phyloP scores from a whole-genome alignment of 2,329 filamentous ascomycete species.

The Hymenoscyphus scutula region DNA sequence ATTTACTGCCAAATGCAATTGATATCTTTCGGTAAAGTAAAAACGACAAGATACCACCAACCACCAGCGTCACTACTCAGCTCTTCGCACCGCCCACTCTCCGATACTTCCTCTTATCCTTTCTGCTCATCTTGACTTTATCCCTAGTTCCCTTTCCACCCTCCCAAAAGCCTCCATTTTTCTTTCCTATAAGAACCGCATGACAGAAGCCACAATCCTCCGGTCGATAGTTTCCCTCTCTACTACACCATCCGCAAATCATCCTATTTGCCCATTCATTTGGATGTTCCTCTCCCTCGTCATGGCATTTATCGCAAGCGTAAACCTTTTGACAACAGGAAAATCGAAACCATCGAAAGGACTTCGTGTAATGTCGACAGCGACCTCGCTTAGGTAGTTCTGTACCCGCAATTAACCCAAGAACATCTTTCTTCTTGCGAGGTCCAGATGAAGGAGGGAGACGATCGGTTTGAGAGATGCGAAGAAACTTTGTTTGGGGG shows the following conservation, averaged over 20 bases:
- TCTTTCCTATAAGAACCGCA: slow-evolving; percentile 63
- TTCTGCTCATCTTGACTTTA: slow-evolving; percentile 67
- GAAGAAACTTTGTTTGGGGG: slow-evolving; percentile 74
- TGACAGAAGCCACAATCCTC: slow-evolving; percentile 76
- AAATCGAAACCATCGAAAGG: slow-evolving; percentile 64
- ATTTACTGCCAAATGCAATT: background rate
- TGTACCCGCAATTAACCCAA: slow-evolving; percentile 57
- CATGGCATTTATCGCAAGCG: slow-evolving; percentile 72
- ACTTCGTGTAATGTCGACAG: slow-evolving; percentile 57
- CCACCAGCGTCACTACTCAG: background rate
- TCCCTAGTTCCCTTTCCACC: slow-evolving; percentile 81
- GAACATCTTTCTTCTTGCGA: slow-evolving; percentile 49
- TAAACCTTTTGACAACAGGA: slow-evolving; percentile 59
- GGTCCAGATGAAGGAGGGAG: slow-evolving; percentile 41
- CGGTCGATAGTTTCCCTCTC: slow-evolving; percentile 76
- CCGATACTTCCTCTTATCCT: slow-evolving; percentile 73
- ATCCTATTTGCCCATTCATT: slow-evolving; percentile 83
- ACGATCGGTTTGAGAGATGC: slow-evolving; percentile 53
- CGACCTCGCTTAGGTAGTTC: slow-evolving; percentile 52
- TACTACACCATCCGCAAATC: slow-evolving; percentile 76
- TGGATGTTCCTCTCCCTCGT: slow-evolving; percentile 65
- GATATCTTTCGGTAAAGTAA: background rate
- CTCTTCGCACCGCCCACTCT: slow-evolving; percentile 44
- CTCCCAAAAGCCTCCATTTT: slow-evolving; percentile 76
- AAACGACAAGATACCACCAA: background rate